phyloP scores from a whole-genome alignment of 208 protist genomes.

The Phytomonas francai region DNA sequence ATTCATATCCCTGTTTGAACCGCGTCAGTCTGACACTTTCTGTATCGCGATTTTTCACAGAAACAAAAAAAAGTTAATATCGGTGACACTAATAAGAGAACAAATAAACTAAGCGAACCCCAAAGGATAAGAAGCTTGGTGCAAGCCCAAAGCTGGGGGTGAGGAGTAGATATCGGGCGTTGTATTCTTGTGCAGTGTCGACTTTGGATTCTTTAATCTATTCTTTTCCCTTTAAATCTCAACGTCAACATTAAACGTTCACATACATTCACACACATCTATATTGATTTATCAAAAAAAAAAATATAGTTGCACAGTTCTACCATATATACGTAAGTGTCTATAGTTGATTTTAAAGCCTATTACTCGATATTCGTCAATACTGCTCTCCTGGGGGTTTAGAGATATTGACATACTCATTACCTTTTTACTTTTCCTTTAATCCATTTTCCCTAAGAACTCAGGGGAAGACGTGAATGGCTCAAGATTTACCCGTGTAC shows the following conservation, averaged over 20 bases:
- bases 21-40: not conserved
- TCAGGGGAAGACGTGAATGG: slow-evolving; percentile 21
- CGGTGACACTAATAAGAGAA: not conserved
- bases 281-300: not conserved
- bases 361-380: not conserved
- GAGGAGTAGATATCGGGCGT: not conserved
- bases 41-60: not conserved
- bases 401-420: slow-evolving; percentile 4
- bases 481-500: slow-evolving; percentile 39
- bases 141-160: not conserved
- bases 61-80: not conserved
- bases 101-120: not conserved
- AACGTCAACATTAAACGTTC: not conserved
- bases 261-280: not conserved
- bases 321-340: not conserved
- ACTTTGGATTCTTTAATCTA: not conserved
- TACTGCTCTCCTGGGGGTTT: not conserved
- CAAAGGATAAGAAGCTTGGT: not conserved
- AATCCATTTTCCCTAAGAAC: not conserved
- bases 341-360: not conserved
- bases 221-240: not conserved
- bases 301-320: not conserved
- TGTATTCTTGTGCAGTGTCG: not conserved
- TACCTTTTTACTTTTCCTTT: slow-evolving; percentile 11
- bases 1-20: not conserved